Percentiles rank a stretch among this genome's conserved stretches.
phyloP scores from a whole-genome alignment of 305 asterid genomes.

The Plantago coronopus region DNA sequence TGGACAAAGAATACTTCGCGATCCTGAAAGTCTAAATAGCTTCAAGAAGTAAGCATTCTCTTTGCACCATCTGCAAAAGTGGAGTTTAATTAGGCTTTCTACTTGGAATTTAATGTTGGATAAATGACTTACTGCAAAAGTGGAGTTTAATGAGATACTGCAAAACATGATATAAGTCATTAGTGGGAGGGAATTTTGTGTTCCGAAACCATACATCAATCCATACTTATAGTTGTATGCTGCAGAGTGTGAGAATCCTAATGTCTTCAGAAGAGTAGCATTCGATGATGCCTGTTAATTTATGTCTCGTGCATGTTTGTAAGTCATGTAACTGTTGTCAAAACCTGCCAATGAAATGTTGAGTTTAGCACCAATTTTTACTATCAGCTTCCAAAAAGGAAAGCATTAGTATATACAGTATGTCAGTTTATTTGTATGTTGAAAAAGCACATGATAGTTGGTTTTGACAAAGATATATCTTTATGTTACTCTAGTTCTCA shows the following conservation, averaged over 20 bases:
- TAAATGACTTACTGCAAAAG: slow-evolving; percentile 11
- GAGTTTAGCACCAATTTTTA: slow-evolving; percentile 10
- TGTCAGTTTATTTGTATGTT: too few relatives aligned
- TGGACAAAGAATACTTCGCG: slow-evolving; percentile 18
- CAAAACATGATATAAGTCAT: slow-evolving; percentile 1
- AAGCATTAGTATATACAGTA: too few relatives aligned
- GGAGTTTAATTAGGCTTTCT: neutral
- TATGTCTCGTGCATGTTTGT: neutral
- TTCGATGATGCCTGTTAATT: neutral
- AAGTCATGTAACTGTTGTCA: neutral
- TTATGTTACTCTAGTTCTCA: slow-evolving; percentile 3
- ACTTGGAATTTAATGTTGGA: slow-evolving; percentile 10
- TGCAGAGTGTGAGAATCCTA: neutral
- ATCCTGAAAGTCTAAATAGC: slow-evolving; percentile 23
- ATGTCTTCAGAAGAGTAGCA: neutral
- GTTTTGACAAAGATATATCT: slow-evolving; percentile 7
- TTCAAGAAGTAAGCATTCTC: slow-evolving; percentile 28
- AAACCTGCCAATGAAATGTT: neutral
- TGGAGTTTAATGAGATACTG: slow-evolving; percentile 9
- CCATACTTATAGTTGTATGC: neutral
- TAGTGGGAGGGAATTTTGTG: neutral
- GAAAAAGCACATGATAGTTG: neutral
- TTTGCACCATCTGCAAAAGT: slow-evolving; percentile 3
- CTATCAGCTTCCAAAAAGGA: neutral
- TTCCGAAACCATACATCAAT: slow-evolving; percentile 6